Evolutionary conservation across 768 basidiomycete species (phyloP).

Genomic region (Rhodosporidiobolus odoratus): DNA sequence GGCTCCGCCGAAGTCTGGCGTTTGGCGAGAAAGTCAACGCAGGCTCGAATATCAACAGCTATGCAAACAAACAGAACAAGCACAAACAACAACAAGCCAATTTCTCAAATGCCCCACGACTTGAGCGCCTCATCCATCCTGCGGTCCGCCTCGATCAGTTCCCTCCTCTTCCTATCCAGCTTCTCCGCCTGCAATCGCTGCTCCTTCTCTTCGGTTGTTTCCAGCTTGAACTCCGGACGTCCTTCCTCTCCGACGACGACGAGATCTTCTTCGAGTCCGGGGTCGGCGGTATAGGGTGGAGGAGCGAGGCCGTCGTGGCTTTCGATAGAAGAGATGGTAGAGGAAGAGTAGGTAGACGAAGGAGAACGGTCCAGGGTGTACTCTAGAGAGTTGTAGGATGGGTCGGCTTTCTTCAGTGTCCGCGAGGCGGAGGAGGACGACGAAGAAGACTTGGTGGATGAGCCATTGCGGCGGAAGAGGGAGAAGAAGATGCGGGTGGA

Average conservation of each 20-base stretch:
- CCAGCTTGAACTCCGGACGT: neutral
- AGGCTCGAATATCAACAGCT: neutral
- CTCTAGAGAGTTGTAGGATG: neutral
- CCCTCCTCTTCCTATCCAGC: neutral
- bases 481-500: neutral
- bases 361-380: neutral
- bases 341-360: neutral
- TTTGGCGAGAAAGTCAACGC: no score
- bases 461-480: neutral
- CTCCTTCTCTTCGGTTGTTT: neutral
- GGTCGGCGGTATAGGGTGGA: neutral
- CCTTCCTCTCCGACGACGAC: neutral
- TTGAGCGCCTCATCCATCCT: neutral
- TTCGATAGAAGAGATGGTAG: neutral
- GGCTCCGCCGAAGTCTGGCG: no score
- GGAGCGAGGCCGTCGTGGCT: neutral
- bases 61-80: neutral
- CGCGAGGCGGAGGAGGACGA: neutral
- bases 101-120: neutral
- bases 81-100: neutral
- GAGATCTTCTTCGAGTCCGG: neutral
- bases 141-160: neutral
- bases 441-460: neutral
- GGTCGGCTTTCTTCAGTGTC: neutral
- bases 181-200: neutral